Percentiles rank a stretch among this genome's conserved stretches.
Conservation (phyloP, 2,329 filamentous ascomycete genomes). For the Alternaria burnsii region DNA sequence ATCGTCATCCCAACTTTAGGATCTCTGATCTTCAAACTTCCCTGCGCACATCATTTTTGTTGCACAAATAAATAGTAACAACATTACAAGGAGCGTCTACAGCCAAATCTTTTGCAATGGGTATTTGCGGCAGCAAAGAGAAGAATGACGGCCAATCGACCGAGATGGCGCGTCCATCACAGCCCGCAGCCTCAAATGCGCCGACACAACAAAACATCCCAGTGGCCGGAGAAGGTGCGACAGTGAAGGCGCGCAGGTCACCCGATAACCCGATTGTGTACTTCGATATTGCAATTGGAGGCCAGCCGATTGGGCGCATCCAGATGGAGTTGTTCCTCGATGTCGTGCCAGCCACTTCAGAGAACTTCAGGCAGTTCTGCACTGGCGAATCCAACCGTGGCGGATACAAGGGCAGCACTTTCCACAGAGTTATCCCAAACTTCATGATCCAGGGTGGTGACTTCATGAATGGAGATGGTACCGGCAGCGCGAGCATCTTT, state of each 20-base stretch:
- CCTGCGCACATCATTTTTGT: background rate
- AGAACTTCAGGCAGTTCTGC: conserved; percentile 83
- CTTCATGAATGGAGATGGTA: conserved; percentile 79
- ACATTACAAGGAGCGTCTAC: background rate
- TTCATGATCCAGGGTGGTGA: conserved; percentile 96
- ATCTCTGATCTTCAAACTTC: background rate
- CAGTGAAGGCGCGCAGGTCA: conserved; percentile 16
- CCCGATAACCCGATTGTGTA: conserved; percentile 27
- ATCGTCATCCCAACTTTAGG: conserved; percentile 6
- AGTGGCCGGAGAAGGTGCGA: background rate
- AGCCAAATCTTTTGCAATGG: conserved; percentile 10
- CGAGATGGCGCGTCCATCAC: conserved; percentile 18
- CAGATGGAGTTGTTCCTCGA: conserved; percentile 85
- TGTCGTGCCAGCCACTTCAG: conserved; percentile 81
- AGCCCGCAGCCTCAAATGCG: background rate
- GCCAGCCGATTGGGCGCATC: conserved; percentile 73
- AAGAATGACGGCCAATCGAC: conserved; percentile 10
- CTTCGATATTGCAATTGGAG: conserved; percentile 27
- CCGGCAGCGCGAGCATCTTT: conserved; percentile 90
- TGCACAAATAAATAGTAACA: background rate
- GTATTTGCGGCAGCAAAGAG: conserved; percentile 23
- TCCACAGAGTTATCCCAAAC: conserved; percentile 92
- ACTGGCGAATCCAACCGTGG: conserved; percentile 76
- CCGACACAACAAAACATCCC: background rate
- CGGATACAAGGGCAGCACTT: conserved; percentile 79